Percentiles rank a stretch among this genome's conserved stretches.
Conservation (phyloP, 164 flowering plant genomes). For the Warburgia ugandensis region DNA sequence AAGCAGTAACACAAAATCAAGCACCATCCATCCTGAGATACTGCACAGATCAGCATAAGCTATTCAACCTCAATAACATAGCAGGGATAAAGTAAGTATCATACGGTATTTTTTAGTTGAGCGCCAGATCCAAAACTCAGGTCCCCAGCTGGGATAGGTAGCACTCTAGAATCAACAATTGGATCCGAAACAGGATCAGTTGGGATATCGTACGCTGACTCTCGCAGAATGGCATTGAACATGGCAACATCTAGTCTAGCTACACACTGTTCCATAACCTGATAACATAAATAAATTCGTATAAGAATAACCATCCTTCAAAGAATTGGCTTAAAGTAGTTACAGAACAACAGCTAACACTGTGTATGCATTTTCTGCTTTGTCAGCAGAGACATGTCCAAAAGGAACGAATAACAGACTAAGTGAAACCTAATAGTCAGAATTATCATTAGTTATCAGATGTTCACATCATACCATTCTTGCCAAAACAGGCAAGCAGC, state of each 20-base stretch:
- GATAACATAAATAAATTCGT: neutral
- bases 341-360: too few relatives aligned
- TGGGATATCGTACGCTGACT: slow-evolving; percentile 90
- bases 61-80: too few relatives aligned
- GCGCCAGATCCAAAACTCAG: slow-evolving; percentile 99
- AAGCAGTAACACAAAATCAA: too few relatives aligned
- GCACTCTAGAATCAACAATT: slow-evolving; percentile 76
- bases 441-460: too few relatives aligned
- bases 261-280: slow-evolving; percentile 95
- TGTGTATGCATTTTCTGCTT: too few relatives aligned
- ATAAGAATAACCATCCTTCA: neutral
- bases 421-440: too few relatives aligned
- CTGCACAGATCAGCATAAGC: too few relatives aligned
- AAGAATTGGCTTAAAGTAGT: too few relatives aligned
- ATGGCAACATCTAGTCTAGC: slow-evolving; percentile 94
- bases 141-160: slow-evolving; percentile 97
- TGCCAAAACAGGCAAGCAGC: slow-evolving; percentile 87
- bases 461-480: slow-evolving; percentile 84
- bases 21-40: too few relatives aligned
- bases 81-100: too few relatives aligned
- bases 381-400: too few relatives aligned
- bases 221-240: slow-evolving; percentile 98
- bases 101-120: slow-evolving; percentile 90
- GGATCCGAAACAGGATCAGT: slow-evolving; percentile 99
- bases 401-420: too few relatives aligned